phyloP scores from a whole-genome alignment of 805 yeast species.

The Nakazawaea holstii region DNA sequence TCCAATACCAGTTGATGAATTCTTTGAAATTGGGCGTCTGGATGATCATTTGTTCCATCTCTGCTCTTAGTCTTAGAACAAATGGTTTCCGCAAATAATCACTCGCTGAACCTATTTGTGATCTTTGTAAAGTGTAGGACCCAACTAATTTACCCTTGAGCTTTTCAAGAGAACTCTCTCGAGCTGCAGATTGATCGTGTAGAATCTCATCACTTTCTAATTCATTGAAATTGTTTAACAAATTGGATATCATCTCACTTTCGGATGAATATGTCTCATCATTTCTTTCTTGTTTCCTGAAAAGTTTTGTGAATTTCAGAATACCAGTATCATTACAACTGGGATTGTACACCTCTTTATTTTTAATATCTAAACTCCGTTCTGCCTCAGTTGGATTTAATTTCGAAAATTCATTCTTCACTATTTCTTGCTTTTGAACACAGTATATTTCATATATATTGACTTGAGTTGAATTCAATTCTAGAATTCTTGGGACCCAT shows the following conservation, averaged over 20 bases:
- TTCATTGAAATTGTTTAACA: background rate
- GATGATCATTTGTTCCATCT: constrained; percentile 3
- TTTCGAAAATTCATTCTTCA: background rate
- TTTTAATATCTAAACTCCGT: no score
- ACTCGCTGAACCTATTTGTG: constrained; percentile 5
- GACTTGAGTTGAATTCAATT: constrained; percentile 9
- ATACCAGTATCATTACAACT: no score
- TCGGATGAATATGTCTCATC: background rate
- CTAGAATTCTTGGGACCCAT: constrained; percentile 6
- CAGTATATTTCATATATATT: background rate
- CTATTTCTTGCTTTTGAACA: background rate
- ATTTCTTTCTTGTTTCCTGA: background rate
- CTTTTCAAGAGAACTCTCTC: background rate
- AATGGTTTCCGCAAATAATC: background rate
- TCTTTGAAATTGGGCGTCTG: constrained; percentile 7
- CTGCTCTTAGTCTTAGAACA: constrained; percentile 5
- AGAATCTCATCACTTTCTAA: background rate
- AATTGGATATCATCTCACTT: background rate
- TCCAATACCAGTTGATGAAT: constrained; percentile 6
- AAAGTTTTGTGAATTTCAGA: background rate
- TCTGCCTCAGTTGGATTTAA: no score
- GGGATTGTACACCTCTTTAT: no score
- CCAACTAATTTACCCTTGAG: background rate
- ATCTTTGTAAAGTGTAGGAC: constrained; percentile 7
- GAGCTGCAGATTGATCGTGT: background rate